Base-by-base conservation (phyloP, 2,329 filamentous ascomycete genomes). In the Fusarium sp. region DNA sequence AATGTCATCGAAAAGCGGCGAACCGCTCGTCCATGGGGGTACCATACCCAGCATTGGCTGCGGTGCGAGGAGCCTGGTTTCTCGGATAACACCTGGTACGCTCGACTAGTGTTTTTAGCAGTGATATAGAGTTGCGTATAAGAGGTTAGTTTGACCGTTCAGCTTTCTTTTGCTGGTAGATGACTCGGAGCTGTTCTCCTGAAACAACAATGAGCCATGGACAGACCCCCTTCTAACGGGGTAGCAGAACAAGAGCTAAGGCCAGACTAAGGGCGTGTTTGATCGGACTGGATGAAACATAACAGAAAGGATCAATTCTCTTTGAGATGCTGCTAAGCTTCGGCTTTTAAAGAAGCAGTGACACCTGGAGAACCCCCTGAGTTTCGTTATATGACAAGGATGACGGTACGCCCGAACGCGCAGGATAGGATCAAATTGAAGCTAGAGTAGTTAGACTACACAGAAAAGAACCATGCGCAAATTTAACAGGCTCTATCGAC, bases 241-340 rank as follows among this genome's bases (percentile, higher is more conserved):
- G 7, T n/a, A 31, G 15, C 7, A 7, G 7, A n/a, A 8, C 45
- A 18, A 6, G 7, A 5, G 5, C 10, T 2, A 12, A n/a, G 7
- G 16, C 14, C 10, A 16, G 16, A 7, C 0, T 2, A 12, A 7
- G 12, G 7, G 8, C 7, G 9, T 0, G 4, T 4, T 14, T 12
- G 6, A 22, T 22, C 7, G 2, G 2, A n/a, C 5, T n/a, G 14
- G 14, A 47, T 16, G 1, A 12, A 16, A 3, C 0, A 6, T 28
- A n/a, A 47, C 4, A n/a, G 5, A 3, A 9, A 9, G 6, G 11
- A n/a, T 2, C 7, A 0, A 18, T 14, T 11, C 2, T 18, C 0
- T 6, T 7, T 31, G 5, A 48, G 1, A 14, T 1, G 7, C 3
- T 11, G 28, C 28, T 14, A n/a, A 31, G 1, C 7, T 35, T 12